Percentiles rank a stretch among this genome's conserved stretches.
These are phyloP conservation scores for Aspergillus brasiliensis DNA, from an alignment of 2,329 filamentous ascomycete genomes.

Conservation along the genomic window DNA sequence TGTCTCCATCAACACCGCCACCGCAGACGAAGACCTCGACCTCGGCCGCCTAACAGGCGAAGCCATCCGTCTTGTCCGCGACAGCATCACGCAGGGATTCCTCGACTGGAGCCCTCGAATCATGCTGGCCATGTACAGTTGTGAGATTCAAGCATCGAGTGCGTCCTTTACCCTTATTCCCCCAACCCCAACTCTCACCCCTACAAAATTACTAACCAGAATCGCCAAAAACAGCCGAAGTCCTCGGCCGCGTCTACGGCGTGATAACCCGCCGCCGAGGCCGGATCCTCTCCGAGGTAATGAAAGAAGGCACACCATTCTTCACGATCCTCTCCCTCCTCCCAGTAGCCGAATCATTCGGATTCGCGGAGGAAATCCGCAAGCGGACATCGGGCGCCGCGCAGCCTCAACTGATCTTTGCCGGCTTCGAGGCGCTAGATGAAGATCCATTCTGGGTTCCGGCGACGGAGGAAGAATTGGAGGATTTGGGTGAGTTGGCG, in stretches of 20 bases:
- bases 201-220: background rate
- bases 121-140: constrained; percentile 95
- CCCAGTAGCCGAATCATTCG: constrained; percentile 92
- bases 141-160: constrained; percentile 94
- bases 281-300: constrained; percentile 81
- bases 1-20: constrained; percentile 62
- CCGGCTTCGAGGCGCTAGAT: constrained; percentile 88
- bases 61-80: constrained; percentile 84
- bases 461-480: constrained; percentile 91
- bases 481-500: constrained; percentile 91
- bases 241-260: constrained; percentile 91
- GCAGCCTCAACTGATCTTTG: constrained; percentile 88
- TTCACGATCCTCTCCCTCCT: constrained; percentile 89
- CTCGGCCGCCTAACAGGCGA: constrained; percentile 86
- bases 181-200: background rate
- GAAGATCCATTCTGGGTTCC: constrained; percentile 98
- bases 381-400: constrained; percentile 90
- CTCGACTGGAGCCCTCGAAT: constrained; percentile 96
- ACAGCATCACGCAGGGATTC: constrained; percentile 81
- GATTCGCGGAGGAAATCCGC: constrained; percentile 93
- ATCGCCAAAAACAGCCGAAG: constrained; percentile 65
- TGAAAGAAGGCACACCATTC: constrained; percentile 95
- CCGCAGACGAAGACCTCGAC: constrained; percentile 56
- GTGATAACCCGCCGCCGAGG: constrained; percentile 95
- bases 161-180: constrained; percentile 39